Base-by-base conservation (phyloP, 176 grass and related monocot genomes). In the Saccharum spontaneum region DNA sequence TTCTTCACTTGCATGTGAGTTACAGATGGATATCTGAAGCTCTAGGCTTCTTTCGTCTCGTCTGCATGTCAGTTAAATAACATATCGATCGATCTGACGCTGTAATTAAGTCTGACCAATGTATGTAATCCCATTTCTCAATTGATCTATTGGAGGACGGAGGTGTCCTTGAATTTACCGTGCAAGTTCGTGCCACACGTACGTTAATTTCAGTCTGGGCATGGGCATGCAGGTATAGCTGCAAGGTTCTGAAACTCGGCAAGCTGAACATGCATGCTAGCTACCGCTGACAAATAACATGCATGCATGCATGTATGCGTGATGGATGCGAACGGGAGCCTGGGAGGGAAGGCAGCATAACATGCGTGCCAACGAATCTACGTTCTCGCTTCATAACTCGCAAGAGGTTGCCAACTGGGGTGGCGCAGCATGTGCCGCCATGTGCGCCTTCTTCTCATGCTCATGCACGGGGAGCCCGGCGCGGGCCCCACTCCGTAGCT, bases 391-490 rank as follows among this genome's bases (percentile, higher is more conserved):
- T 54, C 71, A 77, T 82, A 76, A 64, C 88, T 71, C 77, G 33
- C 77, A 41, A 64, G 72, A 64, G 72, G 83, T 57, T 86, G 78
- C 83, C 88, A 82, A 77, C 78, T 81, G 78, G 83, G 78, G 41
- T 18, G 77, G 49, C 73, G 88, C 83, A 1, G 31, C 88, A 90
- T 90, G 88, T 90, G 88, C 83, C 13, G 65, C 79, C 88, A 90
- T 90, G 88, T 90, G 88, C 88, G 34, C 17, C 20, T 1, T 23
- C 22, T 23, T 60, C 57, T 55, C 17, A 45, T 8, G 6, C 7
- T 22, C 57, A 60, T 60, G 57, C 22, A 1, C 9, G 71, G 70
- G 22, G 63, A 37, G 22, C 26, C 70, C 39, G 10, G 41, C 4
- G 23, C 40, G 2, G 28, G 1, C 13, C 60, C 63, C 52, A 61